phyloP scores from a whole-genome alignment of 2,329 filamentous ascomycete species.

The Trichophyton schoenleinii region DNA sequence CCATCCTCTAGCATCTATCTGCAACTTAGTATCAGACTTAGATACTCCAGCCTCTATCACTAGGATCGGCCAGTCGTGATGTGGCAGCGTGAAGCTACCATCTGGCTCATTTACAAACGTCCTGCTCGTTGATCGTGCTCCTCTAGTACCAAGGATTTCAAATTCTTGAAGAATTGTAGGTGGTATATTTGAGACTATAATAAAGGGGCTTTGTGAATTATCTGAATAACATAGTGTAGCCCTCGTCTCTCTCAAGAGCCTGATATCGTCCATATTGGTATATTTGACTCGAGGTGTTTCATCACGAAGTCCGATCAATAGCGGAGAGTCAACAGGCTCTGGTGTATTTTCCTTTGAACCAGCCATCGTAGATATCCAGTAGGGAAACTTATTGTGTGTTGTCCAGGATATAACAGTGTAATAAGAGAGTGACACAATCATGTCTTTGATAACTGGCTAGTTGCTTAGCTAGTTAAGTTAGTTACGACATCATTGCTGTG shows the following conservation, averaged over 20 bases:
- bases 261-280: background rate
- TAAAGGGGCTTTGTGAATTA: background rate
- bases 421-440: no score
- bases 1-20: conserved; percentile 4
- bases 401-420: no score
- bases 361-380: no score
- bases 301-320: background rate
- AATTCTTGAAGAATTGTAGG: background rate
- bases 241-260: background rate
- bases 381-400: no score
- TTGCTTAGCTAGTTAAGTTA: no score
- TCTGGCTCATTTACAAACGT: background rate
- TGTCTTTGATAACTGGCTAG: no score
- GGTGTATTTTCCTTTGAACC: no score
- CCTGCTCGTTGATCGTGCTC: background rate
- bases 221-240: background rate
- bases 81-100: background rate
- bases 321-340: background rate
- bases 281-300: background rate
- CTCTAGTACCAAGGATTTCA: background rate
- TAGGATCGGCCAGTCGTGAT: background rate
- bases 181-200: background rate
- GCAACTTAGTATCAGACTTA: background rate
- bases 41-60: background rate
- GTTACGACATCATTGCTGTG: no score